These are phyloP conservation scores for Microdochium paspali DNA, from an alignment of 2,329 filamentous ascomycete species.

Conservation along the genomic window DNA sequence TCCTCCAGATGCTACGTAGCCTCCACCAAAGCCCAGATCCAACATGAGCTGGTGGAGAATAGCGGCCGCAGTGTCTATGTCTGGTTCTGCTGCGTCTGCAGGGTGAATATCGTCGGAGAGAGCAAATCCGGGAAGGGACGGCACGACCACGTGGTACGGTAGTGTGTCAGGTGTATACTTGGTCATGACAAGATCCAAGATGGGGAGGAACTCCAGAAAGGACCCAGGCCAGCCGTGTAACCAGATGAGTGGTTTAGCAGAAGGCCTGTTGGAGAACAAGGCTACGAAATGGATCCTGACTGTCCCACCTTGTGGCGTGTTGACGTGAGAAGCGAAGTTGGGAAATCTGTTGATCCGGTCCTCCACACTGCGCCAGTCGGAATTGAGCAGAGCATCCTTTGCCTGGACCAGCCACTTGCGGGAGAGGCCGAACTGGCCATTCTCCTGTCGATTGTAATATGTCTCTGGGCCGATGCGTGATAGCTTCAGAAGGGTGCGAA, in stretches of 20 bases:
- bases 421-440: conserved; percentile 31
- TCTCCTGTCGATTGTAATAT: conserved; percentile 34
- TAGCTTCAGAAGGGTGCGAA: conserved; percentile 34
- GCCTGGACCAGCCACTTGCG: conserved; percentile 34
- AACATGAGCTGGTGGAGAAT: conserved; percentile 42
- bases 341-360: conserved; percentile 34
- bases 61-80: conserved; percentile 24
- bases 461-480: conserved; percentile 36
- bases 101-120: conserved; percentile 39
- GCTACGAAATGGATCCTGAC: conserved; percentile 41
- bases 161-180: conserved; percentile 39
- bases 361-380: conserved; percentile 30
- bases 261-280: conserved; percentile 38
- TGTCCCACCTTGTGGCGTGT: conserved; percentile 15
- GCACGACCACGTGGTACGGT: conserved; percentile 48
- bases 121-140: conserved; percentile 43
- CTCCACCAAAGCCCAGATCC: conserved; percentile 37
- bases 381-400: conserved; percentile 26
- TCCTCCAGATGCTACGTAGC: conserved; percentile 47
- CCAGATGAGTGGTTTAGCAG: conserved; percentile 39
- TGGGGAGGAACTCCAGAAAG: conserved; percentile 45
- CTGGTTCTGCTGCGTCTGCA: conserved; percentile 34
- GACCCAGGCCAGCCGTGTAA: conserved; percentile 47
- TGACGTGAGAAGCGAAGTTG: conserved; percentile 32
- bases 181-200: conserved; percentile 32